phyloP scores from a whole-genome alignment of 2,329 filamentous ascomycete species.

The Colletotrichum limetticola region DNA sequence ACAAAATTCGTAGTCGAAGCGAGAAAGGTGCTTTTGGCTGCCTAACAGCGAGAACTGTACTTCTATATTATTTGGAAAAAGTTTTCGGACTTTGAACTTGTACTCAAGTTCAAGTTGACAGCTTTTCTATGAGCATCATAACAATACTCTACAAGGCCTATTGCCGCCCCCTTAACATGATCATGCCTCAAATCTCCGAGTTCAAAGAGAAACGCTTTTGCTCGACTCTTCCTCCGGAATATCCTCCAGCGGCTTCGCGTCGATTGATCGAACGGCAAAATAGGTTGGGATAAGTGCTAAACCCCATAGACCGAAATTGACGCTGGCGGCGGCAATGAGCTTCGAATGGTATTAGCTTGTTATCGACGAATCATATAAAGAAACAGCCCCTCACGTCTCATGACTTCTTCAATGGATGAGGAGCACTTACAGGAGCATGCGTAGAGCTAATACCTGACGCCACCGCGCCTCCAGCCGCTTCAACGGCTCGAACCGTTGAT shows the following conservation, averaged over 20 bases:
- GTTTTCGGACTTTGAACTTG: no score
- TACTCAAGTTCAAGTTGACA: no score
- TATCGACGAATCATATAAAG: no score
- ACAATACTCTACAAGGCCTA: no score
- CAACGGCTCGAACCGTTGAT: slow-evolving; percentile 25
- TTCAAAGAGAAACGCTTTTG: neutral
- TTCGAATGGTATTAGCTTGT: neutral
- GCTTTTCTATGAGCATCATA: no score
- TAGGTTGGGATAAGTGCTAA: slow-evolving; percentile 33
- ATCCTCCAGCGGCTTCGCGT: neutral
- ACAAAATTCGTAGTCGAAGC: no score
- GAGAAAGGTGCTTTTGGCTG: no score
- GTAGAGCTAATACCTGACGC: slow-evolving; percentile 34
- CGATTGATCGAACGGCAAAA: slow-evolving; percentile 26
- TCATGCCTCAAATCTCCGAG: neutral
- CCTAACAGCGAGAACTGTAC: no score
- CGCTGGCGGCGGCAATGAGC: slow-evolving; percentile 30
- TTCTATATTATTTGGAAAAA: no score
- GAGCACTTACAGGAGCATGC: slow-evolving; percentile 14
- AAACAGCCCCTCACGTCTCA: no score
- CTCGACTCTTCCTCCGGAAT: neutral
- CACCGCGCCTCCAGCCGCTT: slow-evolving; percentile 26
- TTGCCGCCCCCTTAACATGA: no score
- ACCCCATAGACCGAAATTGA: slow-evolving; percentile 36
- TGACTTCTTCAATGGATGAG: neutral